Base-by-base conservation (phyloP, 2,329 filamentous ascomycete species). In the Penicillium paneum region DNA sequence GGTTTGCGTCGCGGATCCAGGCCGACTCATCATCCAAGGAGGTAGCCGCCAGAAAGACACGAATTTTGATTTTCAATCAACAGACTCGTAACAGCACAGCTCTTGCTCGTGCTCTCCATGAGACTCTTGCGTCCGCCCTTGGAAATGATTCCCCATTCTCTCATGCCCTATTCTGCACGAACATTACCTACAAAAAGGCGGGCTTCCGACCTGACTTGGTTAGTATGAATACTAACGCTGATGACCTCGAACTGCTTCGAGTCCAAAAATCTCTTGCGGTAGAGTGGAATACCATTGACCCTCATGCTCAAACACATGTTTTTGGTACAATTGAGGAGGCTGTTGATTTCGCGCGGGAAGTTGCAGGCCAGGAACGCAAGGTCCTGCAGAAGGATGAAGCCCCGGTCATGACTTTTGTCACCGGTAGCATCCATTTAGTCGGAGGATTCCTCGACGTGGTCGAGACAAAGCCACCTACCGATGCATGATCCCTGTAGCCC, bases 21-120 rank as follows among this genome's bases (percentile, higher is more conserved):
- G 64, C 70, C 15, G 71, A 72, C 41, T 70, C 71, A 11, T 66
- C 71, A 7, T 64, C 71, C 7, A 55, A 55, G n/a, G 59, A 60
- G 28, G 50, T 65, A 17, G 66, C 62, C 49, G 63, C 57, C 46
- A 67, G 66, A 49, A 73, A 77, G 41, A 70, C 76, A 6, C 77
- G 90, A 0, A 78, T 88, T 54, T 76, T 97, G 42, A 81, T 97
- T 44, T 97, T 97, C 79, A 97, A 97, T 72, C 93, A 97, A 72
- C 91, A 96, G 68, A 91, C 90, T 10, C 84, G 91, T 31, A 86
- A 96, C 66, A 89, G 89, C 5, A 75, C 78, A 4, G 77, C 81
- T 15, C 79, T 95, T 1, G 81, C 93, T 2, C 75, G 74, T 31
- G 80, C 80, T 0, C 76, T 96, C 1, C 78, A 91, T 52, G 69